Evolutionary conservation across 257 asterid species (phyloP), one percentile per base, ranked within the genome.

Genomic region (Ajuga chamaepitys): DNA sequence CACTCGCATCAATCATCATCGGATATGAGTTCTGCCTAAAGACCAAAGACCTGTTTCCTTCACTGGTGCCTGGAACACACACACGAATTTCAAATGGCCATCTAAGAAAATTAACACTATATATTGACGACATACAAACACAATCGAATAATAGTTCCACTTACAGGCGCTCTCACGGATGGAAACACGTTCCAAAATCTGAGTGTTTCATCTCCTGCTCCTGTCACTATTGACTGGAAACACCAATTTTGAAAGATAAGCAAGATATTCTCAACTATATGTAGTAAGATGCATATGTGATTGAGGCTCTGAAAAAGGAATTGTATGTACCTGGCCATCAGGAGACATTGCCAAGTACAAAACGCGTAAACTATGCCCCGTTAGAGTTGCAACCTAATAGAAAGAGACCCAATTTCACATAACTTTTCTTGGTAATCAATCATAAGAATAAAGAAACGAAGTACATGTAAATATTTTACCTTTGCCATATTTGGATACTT

Each of bases 201-300:
- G 57, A 94, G 79, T 0, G 97, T 94, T 76, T 90, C 97, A n/a
- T 94, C 97, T 26, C 97, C 97, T 41, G 99, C 99, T 66, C 96
- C 99, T 0, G 97, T 93, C 61, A 93, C 97, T 61, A 93, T 89
- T 7, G 99, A 89, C 97, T 91, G 85, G 68, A 75, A 26, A 74
- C 41, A 37, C 9, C 50, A 26, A 57, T 7, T 41, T n/a, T n/a
- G n/a, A n/a, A n/a, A n/a, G n/a, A n/a, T n/a, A n/a, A n/a, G n/a
- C n/a, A n/a, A n/a, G n/a, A n/a, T n/a, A n/a, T n/a, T n/a, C n/a
- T n/a, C n/a, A n/a, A n/a, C n/a, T n/a, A n/a, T n/a, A n/a, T n/a
- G n/a, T n/a, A n/a, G n/a, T n/a, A n/a, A n/a, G n/a, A n/a, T n/a
- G n/a, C n/a, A n/a, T n/a, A n/a, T 34, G 58, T 46, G 64, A 16